phyloP scores from a whole-genome alignment of 495 filamentous ascomycete species.

The Penicillium paradoxum region DNA sequence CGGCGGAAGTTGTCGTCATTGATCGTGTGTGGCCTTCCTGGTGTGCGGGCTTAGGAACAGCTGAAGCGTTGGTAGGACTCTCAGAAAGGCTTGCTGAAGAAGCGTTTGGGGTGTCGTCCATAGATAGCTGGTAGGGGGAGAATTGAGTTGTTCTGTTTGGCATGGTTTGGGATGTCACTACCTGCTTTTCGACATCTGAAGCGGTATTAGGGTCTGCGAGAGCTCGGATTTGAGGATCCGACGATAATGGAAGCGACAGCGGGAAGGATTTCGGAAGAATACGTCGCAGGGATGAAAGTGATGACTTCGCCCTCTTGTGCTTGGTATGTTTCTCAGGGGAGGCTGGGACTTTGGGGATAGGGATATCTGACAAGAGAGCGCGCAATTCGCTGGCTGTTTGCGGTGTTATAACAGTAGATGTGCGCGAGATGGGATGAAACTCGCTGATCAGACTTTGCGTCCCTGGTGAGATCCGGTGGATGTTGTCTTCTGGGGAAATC shows the following conservation, averaged over 20 bases:
- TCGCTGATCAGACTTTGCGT: slow-evolving; percentile 21
- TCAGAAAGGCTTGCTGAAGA: background rate
- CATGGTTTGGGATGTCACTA: slow-evolving; percentile 11
- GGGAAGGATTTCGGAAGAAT: slow-evolving; percentile 36
- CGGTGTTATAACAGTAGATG: slow-evolving; percentile 28
- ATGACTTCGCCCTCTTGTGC: slow-evolving; percentile 37
- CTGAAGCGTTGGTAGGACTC: background rate
- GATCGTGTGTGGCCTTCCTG: slow-evolving; percentile 20
- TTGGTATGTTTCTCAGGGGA: slow-evolving; percentile 17
- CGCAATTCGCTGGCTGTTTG: slow-evolving; percentile 18
- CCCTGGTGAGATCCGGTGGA: slow-evolving; percentile 20
- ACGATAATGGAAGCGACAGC: slow-evolving; percentile 31
- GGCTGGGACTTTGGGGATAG: slow-evolving; percentile 15
- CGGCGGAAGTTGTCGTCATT: slow-evolving; percentile 37
- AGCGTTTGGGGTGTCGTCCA: background rate
- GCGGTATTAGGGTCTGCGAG: slow-evolving; percentile 31
- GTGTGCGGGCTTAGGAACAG: background rate
- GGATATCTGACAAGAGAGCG: slow-evolving; percentile 21
- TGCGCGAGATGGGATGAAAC: slow-evolving; percentile 30
- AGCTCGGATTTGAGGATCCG: slow-evolving; percentile 41
- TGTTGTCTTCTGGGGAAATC: slow-evolving; percentile 25
- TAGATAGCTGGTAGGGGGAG: background rate
- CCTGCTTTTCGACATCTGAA: slow-evolving; percentile 31
- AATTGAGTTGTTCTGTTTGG: background rate
- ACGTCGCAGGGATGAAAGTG: slow-evolving; percentile 34